Base-by-base conservation (phyloP, 306 rosid species). In the Coriaria nepalensis region DNA sequence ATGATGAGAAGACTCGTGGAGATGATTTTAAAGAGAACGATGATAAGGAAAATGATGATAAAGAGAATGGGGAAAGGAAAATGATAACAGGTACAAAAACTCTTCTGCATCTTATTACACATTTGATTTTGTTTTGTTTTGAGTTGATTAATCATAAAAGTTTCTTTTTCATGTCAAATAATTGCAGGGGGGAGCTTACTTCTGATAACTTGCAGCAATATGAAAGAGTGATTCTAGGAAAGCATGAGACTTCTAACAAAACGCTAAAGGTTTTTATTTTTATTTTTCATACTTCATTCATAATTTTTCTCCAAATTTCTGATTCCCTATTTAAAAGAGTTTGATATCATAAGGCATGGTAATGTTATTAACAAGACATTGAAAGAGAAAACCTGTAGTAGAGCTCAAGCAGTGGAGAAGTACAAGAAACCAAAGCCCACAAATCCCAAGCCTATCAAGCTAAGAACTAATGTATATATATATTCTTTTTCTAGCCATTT, bases 391-490 rank as follows among this genome's bases (percentile, higher is more conserved):
- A 40, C 67, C 40, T 45, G 56, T 32, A 62, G 57, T 33, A 44
- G 72, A 47, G 13, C 51, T 56, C 53, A 43, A 53, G 44, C 71
- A 60, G 85, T 67, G 64, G 60, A 74, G 13, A 85, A 90, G 71
- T 56, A 78, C 56, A 75, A 62, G 71, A 82, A 74, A 68, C 76
- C 81, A 61, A 85, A 72, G 83, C 64, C 87, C 12, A 85, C 98
- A 52, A 71, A 85, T 63, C 98, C 98, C 35, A 90, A 79, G 70
- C 95, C 98, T 41, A 85, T 90, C 67, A 82, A 82, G 79, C 71
- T 90, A 61, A 75, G 94, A 90, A 90, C 98, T 49, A 81, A 85
- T 77, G 98, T 90, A 65, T 64, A 83, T 61, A 57, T 48, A 37
- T 10, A 7, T n/a, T 15, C 52, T n/a, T 63, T 43, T 65, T 52